Base-by-base conservation (phyloP, 1,284 basidiomycete species). In the Naganishia sp. region DNA sequence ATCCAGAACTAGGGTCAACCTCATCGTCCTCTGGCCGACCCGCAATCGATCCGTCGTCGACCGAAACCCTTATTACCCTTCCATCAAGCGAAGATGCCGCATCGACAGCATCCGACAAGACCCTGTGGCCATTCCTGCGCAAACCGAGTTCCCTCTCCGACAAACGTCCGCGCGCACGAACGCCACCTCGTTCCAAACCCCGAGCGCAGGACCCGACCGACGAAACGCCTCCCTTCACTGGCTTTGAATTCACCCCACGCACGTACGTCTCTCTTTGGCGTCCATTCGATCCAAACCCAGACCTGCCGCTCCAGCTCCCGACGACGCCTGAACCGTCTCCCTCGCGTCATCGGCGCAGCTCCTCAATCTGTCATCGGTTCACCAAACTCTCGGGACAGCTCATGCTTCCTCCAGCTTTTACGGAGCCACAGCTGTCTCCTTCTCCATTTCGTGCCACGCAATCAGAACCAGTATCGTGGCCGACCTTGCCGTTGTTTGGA, bases 201-300 rank as follows among this genome's bases (percentile, higher is more conserved):
- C 50, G 18, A 2, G 2, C 7, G 18, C 18, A 48, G 45, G 43
- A 23, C 25, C 28, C 25, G 31, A 16, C 13, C 3, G 46, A 49
- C 5, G 18, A 46, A 13, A 33, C 28, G 39, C 10, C 57, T 3
- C 21, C 33, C 33, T 49, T 39, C 28, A 60, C 31, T 3, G 59
- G 59, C 6, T 61, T 61, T 36, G 48, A 61, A 28, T 61, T 61
- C 16, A 61, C 59, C 16, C 59, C 59, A 1, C n/a, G 59, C 6
- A 39, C 28, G 13, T 61, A 61, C n/a, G 36, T 61, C 46, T 48
- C 59, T 6, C 49, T 61, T 9, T 61, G 59, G 59, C 31, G 33
- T 15, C 50, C 50, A 31, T 7, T n/a, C 18, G 36, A 39, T 21
- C 33, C 33, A 31, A 36, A 33, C 6, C 36, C 16, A 18, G 39